Evolutionary conservation across 2,329 filamentous ascomycete genomes (phyloP).

Genomic region (Lojkania enalia): DNA sequence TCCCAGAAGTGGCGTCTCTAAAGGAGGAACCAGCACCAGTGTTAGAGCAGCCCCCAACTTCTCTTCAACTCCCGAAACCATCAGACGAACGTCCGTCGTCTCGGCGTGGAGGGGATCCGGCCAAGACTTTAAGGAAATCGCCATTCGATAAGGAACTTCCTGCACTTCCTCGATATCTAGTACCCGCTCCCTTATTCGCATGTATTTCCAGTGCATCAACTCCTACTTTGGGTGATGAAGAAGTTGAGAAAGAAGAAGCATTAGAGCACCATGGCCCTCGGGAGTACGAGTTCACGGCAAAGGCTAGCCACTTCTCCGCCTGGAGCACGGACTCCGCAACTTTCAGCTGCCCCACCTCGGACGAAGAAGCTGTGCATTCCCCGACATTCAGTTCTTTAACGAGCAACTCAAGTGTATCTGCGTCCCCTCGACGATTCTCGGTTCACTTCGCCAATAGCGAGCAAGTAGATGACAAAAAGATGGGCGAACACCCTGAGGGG

Average conservation of each 20-base stretch:
- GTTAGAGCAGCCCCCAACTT: conserved; percentile 15
- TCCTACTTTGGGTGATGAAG: conserved; percentile 12
- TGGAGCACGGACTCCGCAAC: conserved; percentile 35
- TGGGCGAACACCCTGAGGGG: background rate
- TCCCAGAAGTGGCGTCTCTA: conserved; percentile 12
- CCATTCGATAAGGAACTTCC: conserved; percentile 36
- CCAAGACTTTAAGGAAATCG: conserved; percentile 17
- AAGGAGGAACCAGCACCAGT: conserved; percentile 20
- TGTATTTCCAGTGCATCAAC: conserved; percentile 18
- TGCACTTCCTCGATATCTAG: conserved; percentile 33
- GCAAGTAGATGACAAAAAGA: background rate
- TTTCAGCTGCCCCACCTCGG: conserved; percentile 28
- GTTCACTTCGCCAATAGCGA: conserved; percentile 25
- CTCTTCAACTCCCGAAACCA: conserved; percentile 12
- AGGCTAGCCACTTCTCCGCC: conserved; percentile 37
- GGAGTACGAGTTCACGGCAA: conserved; percentile 10
- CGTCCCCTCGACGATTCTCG: conserved; percentile 26
- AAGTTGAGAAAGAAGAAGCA: conserved; percentile 19
- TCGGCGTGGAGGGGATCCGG: conserved; percentile 27
- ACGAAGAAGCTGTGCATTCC: conserved; percentile 33
- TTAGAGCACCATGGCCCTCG: conserved; percentile 16
- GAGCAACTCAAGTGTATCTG: conserved; percentile 32
- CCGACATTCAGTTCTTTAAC: conserved; percentile 39
- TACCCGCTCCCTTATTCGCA: conserved; percentile 35
- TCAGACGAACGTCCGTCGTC: conserved; percentile 32